Base-by-base conservation (phyloP, 805 yeast genomes). In the Lipomyces spencermartinsiae region DNA sequence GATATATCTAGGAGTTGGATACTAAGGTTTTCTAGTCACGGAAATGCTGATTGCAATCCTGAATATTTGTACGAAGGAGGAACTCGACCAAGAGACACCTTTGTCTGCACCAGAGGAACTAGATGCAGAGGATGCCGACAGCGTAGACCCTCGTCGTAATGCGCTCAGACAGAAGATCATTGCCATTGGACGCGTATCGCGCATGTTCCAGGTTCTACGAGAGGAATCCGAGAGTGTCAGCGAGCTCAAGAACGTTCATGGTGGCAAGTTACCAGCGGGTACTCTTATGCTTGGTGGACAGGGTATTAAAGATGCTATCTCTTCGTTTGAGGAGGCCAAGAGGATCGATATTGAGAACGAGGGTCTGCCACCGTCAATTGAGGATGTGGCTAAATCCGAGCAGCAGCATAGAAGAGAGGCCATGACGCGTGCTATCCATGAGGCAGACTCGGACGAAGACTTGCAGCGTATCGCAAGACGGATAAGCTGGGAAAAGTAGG, bases 1-100 rank as follows among this genome's bases (percentile, higher is more conserved):
- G n/a, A 6, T 2, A 43, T 5, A 7, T 43, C 9, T 43, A 43
- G 49, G 49, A n/a, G 19, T 0, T 16, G 16, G 19, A 43, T 2
- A 3, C 49, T 29, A 57, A 29, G 33, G 19, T 22, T 10, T 12
- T 53, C n/a, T 37, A 34, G 91, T 93, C 64, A 91, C 97, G 14
- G 98, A 95, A 77, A 93, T 94, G 90, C 83, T 94, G 76, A 90
- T 92, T 29, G 86, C 95, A 0, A 91, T 94, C 53, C 84, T 95
- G 77, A 94, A 94, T 78, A 91, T 95, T 66, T 94, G 99, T 81
- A 91, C 98, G 0, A 97, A 93, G 76, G 97, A 94, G 76, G 99
- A 94, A 78, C 83, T 94, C 67, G 94, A 89, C 66, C 92, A 89
- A 75, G 59, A 12, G 58, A 64, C 37, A 59, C 75, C 51, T 49